Evolutionary conservation across 305 asterid species (phyloP).

Genomic region (Lippia alba): DNA sequence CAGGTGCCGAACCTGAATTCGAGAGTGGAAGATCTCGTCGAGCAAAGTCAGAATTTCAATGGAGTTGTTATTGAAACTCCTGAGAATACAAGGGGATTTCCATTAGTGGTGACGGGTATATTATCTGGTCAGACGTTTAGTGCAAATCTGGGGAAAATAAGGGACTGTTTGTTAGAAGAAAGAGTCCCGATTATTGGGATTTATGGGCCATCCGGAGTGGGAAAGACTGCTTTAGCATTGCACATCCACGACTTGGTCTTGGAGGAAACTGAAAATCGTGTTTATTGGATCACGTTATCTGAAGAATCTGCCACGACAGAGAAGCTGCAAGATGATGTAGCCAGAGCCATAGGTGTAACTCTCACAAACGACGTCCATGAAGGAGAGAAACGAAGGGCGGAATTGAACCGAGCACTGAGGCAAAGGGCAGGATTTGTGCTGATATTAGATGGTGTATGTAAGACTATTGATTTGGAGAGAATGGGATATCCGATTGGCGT

Average conservation of each 20-base stretch:
- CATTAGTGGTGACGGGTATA: neutral
- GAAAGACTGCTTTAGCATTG: conserved; percentile 18
- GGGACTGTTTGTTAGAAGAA: neutral
- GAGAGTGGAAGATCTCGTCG: neutral
- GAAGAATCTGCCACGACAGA: neutral
- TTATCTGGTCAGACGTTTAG: neutral
- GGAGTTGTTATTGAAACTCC: neutral
- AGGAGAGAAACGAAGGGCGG: neutral
- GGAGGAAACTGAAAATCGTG: conserved; percentile 14
- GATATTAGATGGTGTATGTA: neutral
- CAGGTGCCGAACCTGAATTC: neutral
- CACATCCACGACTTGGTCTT: conserved; percentile 3
- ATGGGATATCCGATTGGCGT: too few relatives aligned
- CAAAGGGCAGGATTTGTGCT: too few relatives aligned
- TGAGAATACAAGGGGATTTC: neutral
- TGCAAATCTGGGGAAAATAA: neutral
- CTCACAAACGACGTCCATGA: neutral
- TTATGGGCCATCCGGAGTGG: conserved; percentile 7
- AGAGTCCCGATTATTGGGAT: conserved; percentile 17
- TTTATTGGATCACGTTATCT: conserved; percentile 16
- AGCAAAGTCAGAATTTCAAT: neutral
- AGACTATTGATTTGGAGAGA: conserved; percentile 11
- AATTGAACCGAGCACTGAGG: too few relatives aligned
- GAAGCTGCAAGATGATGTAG: conserved; percentile 10
- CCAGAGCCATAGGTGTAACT: conserved; percentile 10